Base-by-base conservation (phyloP, 495 filamentous ascomycete species). In the Xylaria longipes region DNA sequence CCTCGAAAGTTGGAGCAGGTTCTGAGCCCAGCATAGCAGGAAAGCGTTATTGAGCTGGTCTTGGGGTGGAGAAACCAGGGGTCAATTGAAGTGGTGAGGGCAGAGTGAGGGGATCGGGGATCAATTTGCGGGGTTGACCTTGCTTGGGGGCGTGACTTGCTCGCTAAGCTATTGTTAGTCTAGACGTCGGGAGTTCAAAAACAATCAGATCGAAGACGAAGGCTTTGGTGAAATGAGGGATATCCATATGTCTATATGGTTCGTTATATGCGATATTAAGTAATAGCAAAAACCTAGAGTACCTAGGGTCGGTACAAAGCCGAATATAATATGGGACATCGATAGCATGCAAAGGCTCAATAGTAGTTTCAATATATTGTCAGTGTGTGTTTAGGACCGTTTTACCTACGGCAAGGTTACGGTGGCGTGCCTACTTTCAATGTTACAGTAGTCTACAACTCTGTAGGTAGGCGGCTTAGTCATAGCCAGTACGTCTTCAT, bases 41-140 rank as follows among this genome's bases (percentile, higher is more conserved):
- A n/a, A 27, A 20, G 50, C 31, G 52, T 56, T 29, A 15, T 56
- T 56, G 25, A 52, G 12, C 22, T 60, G 56, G 11, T 45, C 37
- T 22, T 45, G 52, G 41, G 43, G 66, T 61, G 65, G 65, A 48
- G 66, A 69, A 69, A 27, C 20, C 39, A 45, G 39, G 66, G 66
- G 66, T 33, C 12, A 27, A 35, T 22, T 45, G 12, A 45, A 20
- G 27, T 69, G 5, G 66, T 43, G 33, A 46, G 66, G 66, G n/a
- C n/a, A n/a, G n/a, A n/a, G n/a, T n/a, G n/a, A n/a, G n/a, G n/a
- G n/a, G n/a, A n/a, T n/a, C n/a, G n/a, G n/a, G 41, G 66, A 46
- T 57, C 39, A 46, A 33, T 27, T 60, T 61, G 66, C 66, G 66
- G 66, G 66, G 66, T 60, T 69, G 25, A 35, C 15, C 6, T 22